phyloP scores from a whole-genome alignment of 192 early-diverging fungal species.

The Entomortierella parvispora region DNA sequence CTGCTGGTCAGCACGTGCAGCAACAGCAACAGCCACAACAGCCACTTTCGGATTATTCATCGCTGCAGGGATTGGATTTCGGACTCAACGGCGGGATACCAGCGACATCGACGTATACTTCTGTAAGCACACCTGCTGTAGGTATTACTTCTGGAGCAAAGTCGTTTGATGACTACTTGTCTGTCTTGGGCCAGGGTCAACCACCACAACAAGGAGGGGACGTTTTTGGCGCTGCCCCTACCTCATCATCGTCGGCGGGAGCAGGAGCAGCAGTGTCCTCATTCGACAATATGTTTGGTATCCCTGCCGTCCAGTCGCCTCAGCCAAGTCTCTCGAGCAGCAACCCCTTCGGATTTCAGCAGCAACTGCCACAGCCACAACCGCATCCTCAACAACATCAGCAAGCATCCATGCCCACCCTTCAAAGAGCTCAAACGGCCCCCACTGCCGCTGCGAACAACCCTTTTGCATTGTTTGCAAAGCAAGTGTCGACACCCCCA shows the following conservation, averaged over 20 bases:
- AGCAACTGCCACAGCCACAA: neutral
- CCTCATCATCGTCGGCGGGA: no score
- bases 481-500: neutral
- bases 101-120: neutral
- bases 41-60: slow-evolving; percentile 4
- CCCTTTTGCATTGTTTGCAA: slow-evolving; percentile 40
- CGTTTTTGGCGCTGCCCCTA: no score
- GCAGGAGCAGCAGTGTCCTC: neutral
- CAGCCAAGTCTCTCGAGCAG: neutral
- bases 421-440: slow-evolving; percentile 23
- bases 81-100: neutral
- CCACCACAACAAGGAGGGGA: slow-evolving; percentile 3
- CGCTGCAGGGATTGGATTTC: slow-evolving; percentile 24
- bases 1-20: neutral
- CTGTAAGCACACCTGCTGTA: neutral
- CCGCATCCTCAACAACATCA: neutral
- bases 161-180: slow-evolving; percentile 47
- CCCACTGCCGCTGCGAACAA: neutral
- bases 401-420: neutral
- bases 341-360: slow-evolving; percentile 28
- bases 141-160: slow-evolving; percentile 11
- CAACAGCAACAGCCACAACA: slow-evolving; percentile 2
- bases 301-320: neutral
- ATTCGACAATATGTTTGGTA: neutral
- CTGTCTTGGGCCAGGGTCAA: slow-evolving; percentile 12